Base-by-base conservation (phyloP, 331 rosid species). In the Quercus phellos region DNA sequence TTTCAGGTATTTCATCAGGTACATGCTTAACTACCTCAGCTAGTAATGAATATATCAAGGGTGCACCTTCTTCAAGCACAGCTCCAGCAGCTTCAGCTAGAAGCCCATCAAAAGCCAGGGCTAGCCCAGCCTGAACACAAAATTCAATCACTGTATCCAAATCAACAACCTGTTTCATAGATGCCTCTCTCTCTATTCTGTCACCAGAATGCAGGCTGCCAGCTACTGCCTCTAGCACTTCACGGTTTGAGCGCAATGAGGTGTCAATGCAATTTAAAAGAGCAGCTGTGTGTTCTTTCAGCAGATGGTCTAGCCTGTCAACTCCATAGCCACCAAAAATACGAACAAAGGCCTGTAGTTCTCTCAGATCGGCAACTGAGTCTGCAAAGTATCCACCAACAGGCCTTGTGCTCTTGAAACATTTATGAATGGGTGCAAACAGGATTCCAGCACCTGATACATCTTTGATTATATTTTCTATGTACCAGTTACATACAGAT, bases 361-460 rank as follows among this genome's bases (percentile, higher is more conserved):
- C 98, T 83, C 90, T 86, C 61, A 88, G 84, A 85, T 91, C 97
- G 55, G 97, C 88, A 56, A 95, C 97, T 10, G 99, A 95, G 79
- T 95, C 99, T 70, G 99, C 99, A 85, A 95, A 95, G 78, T 92
- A 95, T 80, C 99, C 99, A 58, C 99, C 99, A 79, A 95, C 98
- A 79, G 99, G 99, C 83, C 99, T 90, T 66, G 96, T 88, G 80
- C 99, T 94, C 90, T 94, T 91, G 85, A 94, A 94, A 87, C 97
- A 92, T 73, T 87, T 94, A 90, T 92, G 97, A 78, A 85, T 76
- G 51, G 99, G 96, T 60, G 91, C 94, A 86, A 90, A 94, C 85
- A 92, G 93, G 79, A 94, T 88, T 84, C 99, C 98, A 74, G 99
- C 99, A 59, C 94, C 94, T 26, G 99, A 89, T 72, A 87, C 81